Evolutionary conservation across 2,329 filamentous ascomycete genomes (phyloP), one percentile per base, ranked within the genome.

Genomic region (Curvularia hawaiiensis): DNA sequence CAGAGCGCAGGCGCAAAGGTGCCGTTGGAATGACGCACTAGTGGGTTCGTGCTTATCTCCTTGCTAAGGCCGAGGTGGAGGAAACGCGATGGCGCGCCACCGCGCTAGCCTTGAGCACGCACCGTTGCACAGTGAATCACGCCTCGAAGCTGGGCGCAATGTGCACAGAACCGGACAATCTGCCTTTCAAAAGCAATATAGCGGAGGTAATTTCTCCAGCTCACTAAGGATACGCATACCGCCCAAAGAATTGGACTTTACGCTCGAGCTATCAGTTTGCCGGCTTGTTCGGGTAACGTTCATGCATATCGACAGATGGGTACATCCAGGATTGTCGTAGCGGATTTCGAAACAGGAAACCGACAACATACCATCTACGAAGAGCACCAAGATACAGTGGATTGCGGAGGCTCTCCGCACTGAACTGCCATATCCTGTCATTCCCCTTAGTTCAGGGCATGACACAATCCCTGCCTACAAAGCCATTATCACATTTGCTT

Each of bases 1-100:
- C 28, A 43, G 35, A 40, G 47, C 33, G 52, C 50, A 22, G 35
- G 43, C 35, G 56, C 47, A 40, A 28, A 39, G 33, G 35, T 50
- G 47, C 24, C 24, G 47, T 50, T 50, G 47, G 20, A 35, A 52
- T 57, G 54, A 60, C 53, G 52, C 51, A 54, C 45, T 54, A 54
- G 35, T 50, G 24, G 33, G 11, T 40, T 50, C 28, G 47, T 35
- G 35, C 47, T 50, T 50, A 50, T 50, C 33, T 50, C 47, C 47
- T 50, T 40, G 47, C 35, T 50, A 50, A 50, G 18, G 12, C 47
- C 47, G 47, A 40, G 35, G 14, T 48, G 30, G 45, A 18, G 28
- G 18, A 24, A 48, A 20, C 35, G 35, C 46, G 20, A 49, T 28
- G 8, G 14, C 33, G n/a, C 33, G 33, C 31, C 46, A 31, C 31